Evolutionary conservation across 2,329 filamentous ascomycete species (phyloP), one percentile per base, ranked within the genome.

Genomic region (Diaporthe helianthi): DNA sequence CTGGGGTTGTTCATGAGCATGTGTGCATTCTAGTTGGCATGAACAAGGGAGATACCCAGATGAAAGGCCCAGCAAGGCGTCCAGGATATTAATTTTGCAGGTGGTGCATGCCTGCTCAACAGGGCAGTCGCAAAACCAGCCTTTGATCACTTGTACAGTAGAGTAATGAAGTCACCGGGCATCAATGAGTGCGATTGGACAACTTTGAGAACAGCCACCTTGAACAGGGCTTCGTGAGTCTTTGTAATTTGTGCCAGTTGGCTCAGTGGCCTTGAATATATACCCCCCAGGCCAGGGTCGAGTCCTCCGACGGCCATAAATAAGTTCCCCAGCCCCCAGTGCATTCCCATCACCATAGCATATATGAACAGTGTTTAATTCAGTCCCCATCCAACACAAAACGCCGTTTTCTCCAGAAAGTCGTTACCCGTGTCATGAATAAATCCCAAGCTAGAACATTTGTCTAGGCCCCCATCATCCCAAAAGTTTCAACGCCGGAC

Each of bases 401-500:
- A 63, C 58, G 58, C 58, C 58, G 41, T 36, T 47, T 47, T 63
- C 58, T 49, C 58, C 58, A 29, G 36, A 47, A 26, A 49, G 29
- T 63, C 58, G 10, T 63, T 22, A 63, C 8, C 29, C 58, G 8
- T 63, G 44, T 63, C 58, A 33, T 63, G 36, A 63, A 53, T 9
- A 38, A 58, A 19, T 58, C 44, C 58, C 58, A 63, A 63, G 44
- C 41, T 29, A 63, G 58, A 49, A 63, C 58, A 15, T 63, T 63
- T 63, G 44, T 63, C 58, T 63, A 63, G 58, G 41, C 58, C 58
- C 47, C 41, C 36, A 26, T 63, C 58, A 63, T 63, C 58, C 58
- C 58, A 49, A 63, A 36, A 49, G 19, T 63, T 63, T 29, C 58
- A 49, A 63, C 58, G 44, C 58, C 58, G 36, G 58, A 63, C 49